phyloP scores from a whole-genome alignment of 2,329 filamentous ascomycete genomes.

The Mycosphaerella sp. region DNA sequence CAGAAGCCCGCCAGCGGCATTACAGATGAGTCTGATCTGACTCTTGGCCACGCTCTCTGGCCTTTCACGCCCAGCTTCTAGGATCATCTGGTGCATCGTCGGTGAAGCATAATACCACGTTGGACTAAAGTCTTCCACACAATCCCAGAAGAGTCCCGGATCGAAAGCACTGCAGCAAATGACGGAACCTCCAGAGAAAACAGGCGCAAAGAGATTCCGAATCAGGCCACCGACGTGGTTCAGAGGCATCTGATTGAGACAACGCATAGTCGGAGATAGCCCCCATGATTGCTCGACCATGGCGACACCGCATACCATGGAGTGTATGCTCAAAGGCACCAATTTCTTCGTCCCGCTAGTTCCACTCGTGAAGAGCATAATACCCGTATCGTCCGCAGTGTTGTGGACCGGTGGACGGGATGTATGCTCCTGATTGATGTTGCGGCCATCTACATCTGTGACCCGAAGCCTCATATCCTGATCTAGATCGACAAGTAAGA shows the following conservation, averaged over 20 bases:
- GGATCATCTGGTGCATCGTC: slow-evolving; percentile 52
- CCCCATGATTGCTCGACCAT: slow-evolving; percentile 52
- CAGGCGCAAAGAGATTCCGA: slow-evolving; percentile 50
- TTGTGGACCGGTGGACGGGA: slow-evolving; percentile 31
- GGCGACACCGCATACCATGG: slow-evolving; percentile 47
- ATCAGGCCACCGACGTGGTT: slow-evolving; percentile 51
- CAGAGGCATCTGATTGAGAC: slow-evolving; percentile 56
- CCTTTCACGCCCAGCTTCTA: slow-evolving; percentile 43
- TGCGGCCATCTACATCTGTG: slow-evolving; percentile 16
- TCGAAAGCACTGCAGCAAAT: slow-evolving; percentile 53
- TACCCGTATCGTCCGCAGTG: slow-evolving; percentile 42
- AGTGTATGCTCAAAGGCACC: slow-evolving; percentile 49
- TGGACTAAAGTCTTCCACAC: slow-evolving; percentile 43
- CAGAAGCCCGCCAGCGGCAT: slow-evolving; percentile 50
- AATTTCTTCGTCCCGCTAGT: slow-evolving; percentile 56
- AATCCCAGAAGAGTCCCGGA: slow-evolving; percentile 52
- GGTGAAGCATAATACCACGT: slow-evolving; percentile 57
- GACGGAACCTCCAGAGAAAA: slow-evolving; percentile 50
- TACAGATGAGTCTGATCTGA: slow-evolving; percentile 50
- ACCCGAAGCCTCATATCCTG: slow-evolving; percentile 37
- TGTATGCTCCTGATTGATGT: slow-evolving; percentile 1
- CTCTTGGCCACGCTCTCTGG: slow-evolving; percentile 39
- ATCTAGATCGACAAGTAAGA: slow-evolving; percentile 39
- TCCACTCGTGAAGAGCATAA: slow-evolving; percentile 54
- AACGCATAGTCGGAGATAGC: slow-evolving; percentile 44